Conservation (phyloP, 495 filamentous ascomycete species). For the Penicilliopsis zonata region DNA sequence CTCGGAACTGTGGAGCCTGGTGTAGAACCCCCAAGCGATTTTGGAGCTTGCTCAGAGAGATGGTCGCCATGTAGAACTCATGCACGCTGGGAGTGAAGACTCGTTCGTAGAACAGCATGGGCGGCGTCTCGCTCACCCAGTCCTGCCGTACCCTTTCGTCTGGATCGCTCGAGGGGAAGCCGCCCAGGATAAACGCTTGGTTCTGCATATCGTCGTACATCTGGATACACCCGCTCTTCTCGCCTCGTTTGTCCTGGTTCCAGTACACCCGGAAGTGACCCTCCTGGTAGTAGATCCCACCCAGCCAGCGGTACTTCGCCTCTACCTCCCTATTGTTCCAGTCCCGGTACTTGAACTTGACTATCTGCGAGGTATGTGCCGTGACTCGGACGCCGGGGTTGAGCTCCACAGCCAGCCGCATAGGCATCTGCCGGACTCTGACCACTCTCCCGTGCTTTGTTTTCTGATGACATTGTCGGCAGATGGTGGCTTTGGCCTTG, state of each 20-base stretch:
- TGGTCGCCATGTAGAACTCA: conserved; percentile 3
- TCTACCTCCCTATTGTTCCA: not conserved
- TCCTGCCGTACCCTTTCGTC: conserved; percentile 14
- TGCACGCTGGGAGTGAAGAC: conserved; percentile 15
- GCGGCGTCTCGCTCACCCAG: conserved; percentile 12
- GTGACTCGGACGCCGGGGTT: conserved; percentile 1
- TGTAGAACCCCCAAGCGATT: not conserved
- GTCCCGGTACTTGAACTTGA: conserved; percentile 14
- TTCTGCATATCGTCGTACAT: conserved; percentile 18
- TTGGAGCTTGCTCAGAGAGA: not conserved
- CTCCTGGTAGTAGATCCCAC: conserved; percentile 22
- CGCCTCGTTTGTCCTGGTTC: conserved; percentile 18
- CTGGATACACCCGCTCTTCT: conserved; percentile 7
- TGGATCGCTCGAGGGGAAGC: conserved; percentile 2
- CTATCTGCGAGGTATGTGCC: conserved; percentile 18
- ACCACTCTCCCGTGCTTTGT: too few relatives aligned
- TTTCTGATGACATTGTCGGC: too few relatives aligned
- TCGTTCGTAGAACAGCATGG: conserved; percentile 25
- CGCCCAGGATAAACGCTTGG: conserved; percentile 15
- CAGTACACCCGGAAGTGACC: conserved; percentile 22
- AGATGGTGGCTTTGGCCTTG: too few relatives aligned
- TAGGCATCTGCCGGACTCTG: conserved; percentile 10
- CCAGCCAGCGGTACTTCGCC: conserved; percentile 30
- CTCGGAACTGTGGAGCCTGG: not conserved
- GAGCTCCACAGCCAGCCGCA: conserved; percentile 17